Percentiles rank a stretch among this genome's conserved stretches.
phyloP scores from a whole-genome alignment of 495 filamentous ascomycete genomes.

The Xylaria scruposa region DNA sequence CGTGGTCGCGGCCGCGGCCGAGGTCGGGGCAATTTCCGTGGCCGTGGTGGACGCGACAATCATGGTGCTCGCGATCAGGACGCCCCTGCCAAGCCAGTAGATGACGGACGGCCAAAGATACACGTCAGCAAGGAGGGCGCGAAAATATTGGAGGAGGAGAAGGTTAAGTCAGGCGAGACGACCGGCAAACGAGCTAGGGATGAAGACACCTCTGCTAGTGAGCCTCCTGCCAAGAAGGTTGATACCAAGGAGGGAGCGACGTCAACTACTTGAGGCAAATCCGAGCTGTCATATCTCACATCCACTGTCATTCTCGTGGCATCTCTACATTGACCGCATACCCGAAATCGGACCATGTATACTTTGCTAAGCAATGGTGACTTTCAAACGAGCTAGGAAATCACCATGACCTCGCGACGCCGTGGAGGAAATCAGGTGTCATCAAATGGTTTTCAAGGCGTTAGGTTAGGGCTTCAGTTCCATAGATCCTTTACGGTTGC shows the following conservation, averaged over 20 bases:
- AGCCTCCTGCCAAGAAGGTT: slow-evolving; percentile 57
- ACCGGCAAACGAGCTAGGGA: slow-evolving; percentile 55
- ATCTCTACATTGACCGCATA: background rate
- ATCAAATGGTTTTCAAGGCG: slow-evolving; percentile 14
- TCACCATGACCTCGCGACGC: background rate
- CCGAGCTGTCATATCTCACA: background rate
- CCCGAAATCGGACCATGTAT: slow-evolving; percentile 2
- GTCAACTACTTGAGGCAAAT: slow-evolving; percentile 26
- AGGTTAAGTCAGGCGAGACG: slow-evolving; percentile 29
- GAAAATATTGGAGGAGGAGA: slow-evolving; percentile 33
- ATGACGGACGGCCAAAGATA: slow-evolving; percentile 39
- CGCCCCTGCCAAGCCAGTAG: slow-evolving; percentile 35
- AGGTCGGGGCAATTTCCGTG: slow-evolving; percentile 38
- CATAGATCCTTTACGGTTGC: slow-evolving; percentile 5
- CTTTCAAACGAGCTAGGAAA: background rate
- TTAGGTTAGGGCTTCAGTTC: slow-evolving; percentile 16
- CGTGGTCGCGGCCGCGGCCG: slow-evolving; percentile 51
- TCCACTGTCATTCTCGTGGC: background rate
- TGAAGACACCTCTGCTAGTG: slow-evolving; percentile 42
- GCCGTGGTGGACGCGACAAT: slow-evolving; percentile 49
- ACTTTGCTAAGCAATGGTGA: slow-evolving; percentile 10
- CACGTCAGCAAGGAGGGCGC: slow-evolving; percentile 44
- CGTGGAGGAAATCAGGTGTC: slow-evolving; percentile 28
- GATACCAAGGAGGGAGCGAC: slow-evolving; percentile 49
- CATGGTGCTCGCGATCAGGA: slow-evolving; percentile 46